Base-by-base conservation (phyloP, 164 flowering plant species). In the Stephania cephalantha region DNA sequence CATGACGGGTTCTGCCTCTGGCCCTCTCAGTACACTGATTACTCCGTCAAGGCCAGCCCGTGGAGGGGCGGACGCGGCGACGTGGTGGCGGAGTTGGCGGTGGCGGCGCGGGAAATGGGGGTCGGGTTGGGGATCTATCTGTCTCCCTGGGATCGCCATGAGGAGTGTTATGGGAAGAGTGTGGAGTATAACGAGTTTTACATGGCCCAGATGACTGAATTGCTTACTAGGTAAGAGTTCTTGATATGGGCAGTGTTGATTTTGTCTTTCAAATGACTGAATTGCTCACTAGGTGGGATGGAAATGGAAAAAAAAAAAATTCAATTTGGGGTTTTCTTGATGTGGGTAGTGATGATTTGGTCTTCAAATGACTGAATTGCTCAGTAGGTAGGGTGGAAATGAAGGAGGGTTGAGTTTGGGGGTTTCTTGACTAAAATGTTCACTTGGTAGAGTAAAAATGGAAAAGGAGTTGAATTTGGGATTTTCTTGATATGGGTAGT, bases 71-170 rank as follows among this genome's bases (percentile, higher is more conserved):
- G 97, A 17, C 22, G 9, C 3, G 98, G 98, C 0, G 98, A 96
- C 78, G 94, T 94, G 25, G 87, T 92, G 6, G 89, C 80, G 0
- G 98, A 91, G 61, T 77, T 94, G 73, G 90, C 90, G 1, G 69
- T 65, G 46, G 95, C 98, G 9, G 97, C 97, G 1, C 84, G 75
- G 61, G 87, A 81, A 11, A 87, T 75, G 2, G 98, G 95, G 0
- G 46, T 96, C 55, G 86, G 80, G 1, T 69, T 94, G 73, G 99
- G 98, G 8, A 68, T 96, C 25, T 96, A 96, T 68, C 88, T 96
- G 17, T 96, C 99, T 1, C 99, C 98, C 1, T 96, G 99, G 99
- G 99, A 96, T 84, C 87, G 97, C 50, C 99, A 96, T 76, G 99
- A 96, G 81, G 42, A 67, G 11, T 72, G 29, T 6, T 96, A 89